Evolutionary conservation across 495 filamentous ascomycete genomes (phyloP), one percentile per base, ranked within the genome.

Genomic region (Umbilicaria muhlenbergii): DNA sequence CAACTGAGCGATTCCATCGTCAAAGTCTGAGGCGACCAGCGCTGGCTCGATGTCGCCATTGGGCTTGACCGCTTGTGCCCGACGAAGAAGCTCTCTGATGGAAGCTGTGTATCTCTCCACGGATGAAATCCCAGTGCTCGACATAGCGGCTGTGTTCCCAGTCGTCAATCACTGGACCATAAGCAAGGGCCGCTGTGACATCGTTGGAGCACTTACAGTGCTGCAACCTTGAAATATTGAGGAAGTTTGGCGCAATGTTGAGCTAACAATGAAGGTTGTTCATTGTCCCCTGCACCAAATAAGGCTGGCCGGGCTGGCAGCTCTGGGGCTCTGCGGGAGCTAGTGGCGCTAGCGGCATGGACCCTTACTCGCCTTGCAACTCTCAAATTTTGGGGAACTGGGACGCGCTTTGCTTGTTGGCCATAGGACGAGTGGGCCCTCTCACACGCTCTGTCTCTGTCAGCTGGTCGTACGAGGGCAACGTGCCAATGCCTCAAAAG

Each of bases 31-130:
- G 47, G 80, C 74, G 12, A 71, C 73, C 53, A 98, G 68, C 10
- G 84, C 75, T 19, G 86, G 87, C 49, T 95, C 86, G 49, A 94
- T 77, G 12, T 74, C 67, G 24, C 67, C 63, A 47, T 70, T 67
- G 2, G 68, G 65, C 62, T 92, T 93, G 43, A 80, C 56, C 31
- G 69, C 50, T 35, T 71, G 68, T 47, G 83, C 84, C 50, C 67
- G 74, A 32, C 66, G 55, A 36, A 94, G 66, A 21, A 92, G 73
- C 31, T 69, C 57, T 39, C 71, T 61, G 12, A 94, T 62, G 32
- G 77, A 62, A 32, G 50, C 50, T 43, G 62, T 69, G 49, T 80
- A 75, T 24, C 64, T 58, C 19, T 61, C 67, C 18, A 82, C 78
- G 36, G 73, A 69, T 39, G 64, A 60, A 39, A 78, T 58, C 49